Evolutionary conservation across 306 rosid species (phyloP).

Genomic region (Glycine latifolia): DNA sequence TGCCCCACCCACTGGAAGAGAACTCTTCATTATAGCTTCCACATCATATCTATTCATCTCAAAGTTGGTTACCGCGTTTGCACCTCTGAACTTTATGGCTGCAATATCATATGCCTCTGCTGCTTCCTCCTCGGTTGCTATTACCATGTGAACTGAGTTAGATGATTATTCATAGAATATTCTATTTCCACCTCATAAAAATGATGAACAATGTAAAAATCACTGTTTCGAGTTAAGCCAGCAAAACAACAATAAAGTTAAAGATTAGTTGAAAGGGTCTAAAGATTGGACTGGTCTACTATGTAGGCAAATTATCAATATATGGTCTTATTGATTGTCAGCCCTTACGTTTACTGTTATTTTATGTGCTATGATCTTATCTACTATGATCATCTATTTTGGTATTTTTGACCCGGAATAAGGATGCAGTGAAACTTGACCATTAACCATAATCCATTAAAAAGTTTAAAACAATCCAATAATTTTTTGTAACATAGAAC

Average conservation of each 20-base stretch:
- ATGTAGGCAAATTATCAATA: neutral
- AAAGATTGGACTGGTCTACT: neutral
- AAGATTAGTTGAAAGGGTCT: neutral
- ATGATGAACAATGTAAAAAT: neutral
- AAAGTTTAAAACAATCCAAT: neutral
- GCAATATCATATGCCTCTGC: conserved; percentile 98
- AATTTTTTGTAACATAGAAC: neutral
- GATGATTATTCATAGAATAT: neutral
- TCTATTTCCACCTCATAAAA: neutral
- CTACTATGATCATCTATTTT: neutral
- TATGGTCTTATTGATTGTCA: neutral
- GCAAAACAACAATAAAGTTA: neutral
- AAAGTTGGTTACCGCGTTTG: conserved; percentile 91
- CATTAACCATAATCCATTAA: neutral
- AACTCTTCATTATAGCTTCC: conserved; percentile 79
- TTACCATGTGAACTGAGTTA: conserved; percentile 8
- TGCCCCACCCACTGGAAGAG: conserved; percentile 91
- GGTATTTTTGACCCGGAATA: neutral
- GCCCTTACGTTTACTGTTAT: neutral
- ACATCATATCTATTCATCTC: conserved; percentile 95
- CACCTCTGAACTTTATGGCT: conserved; percentile 91
- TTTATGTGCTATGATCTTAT: neutral
- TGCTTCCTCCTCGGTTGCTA: conserved; percentile 98
- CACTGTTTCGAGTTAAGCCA: neutral
- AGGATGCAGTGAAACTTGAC: neutral